Percentiles rank a stretch among this genome's conserved stretches.
phyloP scores from a whole-genome alignment of 1,284 basidiomycete species.

The Cerrena zonata region DNA sequence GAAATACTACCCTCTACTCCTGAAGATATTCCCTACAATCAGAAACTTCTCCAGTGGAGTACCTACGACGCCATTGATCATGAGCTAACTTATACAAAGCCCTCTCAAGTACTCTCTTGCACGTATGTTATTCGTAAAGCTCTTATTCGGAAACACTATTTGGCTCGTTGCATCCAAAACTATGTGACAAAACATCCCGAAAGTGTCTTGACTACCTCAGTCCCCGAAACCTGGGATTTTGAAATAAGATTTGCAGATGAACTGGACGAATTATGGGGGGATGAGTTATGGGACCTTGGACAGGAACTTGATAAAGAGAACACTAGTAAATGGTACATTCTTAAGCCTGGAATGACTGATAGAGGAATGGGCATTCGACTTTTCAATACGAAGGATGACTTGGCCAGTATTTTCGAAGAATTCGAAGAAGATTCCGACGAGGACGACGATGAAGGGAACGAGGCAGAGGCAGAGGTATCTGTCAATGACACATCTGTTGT shows the following conservation, averaged over 20 bases:
- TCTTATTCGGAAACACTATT: conserved; percentile 91
- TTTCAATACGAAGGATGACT: conserved; percentile 73
- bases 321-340: conserved; percentile 73
- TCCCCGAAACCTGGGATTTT: conserved; percentile 82
- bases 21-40: conserved; percentile 7
- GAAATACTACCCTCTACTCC: conserved; percentile 16
- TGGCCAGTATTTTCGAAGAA: conserved; percentile 76
- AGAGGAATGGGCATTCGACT: conserved; percentile 91
- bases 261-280: conserved; percentile 87
- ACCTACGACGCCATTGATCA: conserved; percentile 82
- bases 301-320: conserved; percentile 48
- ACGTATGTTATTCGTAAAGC: conserved; percentile 89
- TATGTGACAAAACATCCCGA: conserved; percentile 70
- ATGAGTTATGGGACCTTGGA: conserved; percentile 88
- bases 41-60: conserved; percentile 54
- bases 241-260: conserved; percentile 92
- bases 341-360: conserved; percentile 98
- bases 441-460: conserved; percentile 31
- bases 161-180: conserved; percentile 72
- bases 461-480: conserved; percentile 21
- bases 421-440: conserved; percentile 67
- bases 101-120: conserved; percentile 58
- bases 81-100: conserved; percentile 49
- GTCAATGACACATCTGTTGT: conserved; percentile 65
- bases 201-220: conserved; percentile 48